Evolutionary conservation across 1,284 basidiomycete species (phyloP), one percentile per base, ranked within the genome.

Genomic region (Trichosporon faecale): DNA sequence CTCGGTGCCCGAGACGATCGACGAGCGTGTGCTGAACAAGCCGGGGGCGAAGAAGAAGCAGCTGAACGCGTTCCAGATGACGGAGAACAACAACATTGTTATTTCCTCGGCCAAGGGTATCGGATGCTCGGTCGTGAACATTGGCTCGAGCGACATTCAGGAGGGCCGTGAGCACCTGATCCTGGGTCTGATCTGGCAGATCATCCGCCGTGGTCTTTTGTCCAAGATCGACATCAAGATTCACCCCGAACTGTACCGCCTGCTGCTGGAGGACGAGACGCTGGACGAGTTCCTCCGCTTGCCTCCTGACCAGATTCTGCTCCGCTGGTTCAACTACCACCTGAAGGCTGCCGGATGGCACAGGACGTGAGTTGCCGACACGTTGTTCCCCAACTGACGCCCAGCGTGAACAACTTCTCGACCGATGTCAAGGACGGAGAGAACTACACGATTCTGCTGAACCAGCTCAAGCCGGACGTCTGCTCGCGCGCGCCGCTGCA

Each of bases 81-180:
- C 96, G 0, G 96, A 99, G 84, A 99, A 99, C 87, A 98, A 99
- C 87, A 99, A 98, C 85, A 96, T 99, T 77, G 96, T 99, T 81
- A 98, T 99, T 84, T 92, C 93, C 11, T 99, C 97, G 37, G 90
- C 96, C 57, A 96, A 98, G 85, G 96, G 93, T 83, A 98, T 99
- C 76, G 96, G 96, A 44, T 98, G 97, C 82, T 95, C 93, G 8
- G 95, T 98, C 66, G 96, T 99, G 83, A 99, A 99, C 85, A 98
- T 99, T 75, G 96, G 97, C 44, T 91, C 96, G 0, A 88, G 89
- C 23, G 96, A 99, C 85, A 86, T 99, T 70, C 89, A 94, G 63
- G 95, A 98, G 73, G 95, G 96, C 8, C 87, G 93, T 70, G 96
- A 99, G 83, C 96, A 98, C 84, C 88, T 99, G 64, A 98, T 99